These are phyloP conservation scores for Teunomyces lycoperdinae DNA, from an alignment of 805 yeast genomes.

Conservation along the genomic window DNA sequence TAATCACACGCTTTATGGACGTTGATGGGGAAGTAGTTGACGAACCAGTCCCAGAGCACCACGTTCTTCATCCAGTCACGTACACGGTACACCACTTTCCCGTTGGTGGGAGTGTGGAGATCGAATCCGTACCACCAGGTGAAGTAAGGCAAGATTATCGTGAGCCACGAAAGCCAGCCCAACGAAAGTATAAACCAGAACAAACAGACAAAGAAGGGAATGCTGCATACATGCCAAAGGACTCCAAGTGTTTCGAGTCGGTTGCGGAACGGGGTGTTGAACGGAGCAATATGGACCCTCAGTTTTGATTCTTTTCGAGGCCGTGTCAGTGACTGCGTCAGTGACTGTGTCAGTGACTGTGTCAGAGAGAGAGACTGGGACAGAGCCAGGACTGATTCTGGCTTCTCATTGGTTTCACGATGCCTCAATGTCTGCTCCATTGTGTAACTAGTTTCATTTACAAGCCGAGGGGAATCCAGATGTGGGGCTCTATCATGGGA, in stretches of 20 bases:
- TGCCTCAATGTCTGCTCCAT: background rate
- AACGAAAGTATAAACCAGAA: conserved; percentile 47
- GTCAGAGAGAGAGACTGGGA: background rate
- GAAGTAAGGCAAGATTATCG: conserved; percentile 59
- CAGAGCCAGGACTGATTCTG: background rate
- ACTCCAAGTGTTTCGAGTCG: conserved; percentile 67
- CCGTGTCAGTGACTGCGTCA: background rate
- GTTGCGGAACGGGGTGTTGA: conserved; percentile 51
- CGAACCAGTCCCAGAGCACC: conserved; percentile 67
- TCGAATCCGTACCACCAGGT: conserved; percentile 52
- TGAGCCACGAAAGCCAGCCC: conserved; percentile 68
- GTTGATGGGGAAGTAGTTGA: conserved; percentile 74
- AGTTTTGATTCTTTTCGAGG: background rate
- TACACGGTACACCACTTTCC: conserved; percentile 57
- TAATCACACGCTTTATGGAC: conserved; percentile 67
- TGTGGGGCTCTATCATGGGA: background rate
- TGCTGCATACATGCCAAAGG: conserved; percentile 70
- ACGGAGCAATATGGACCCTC: conserved; percentile 48
- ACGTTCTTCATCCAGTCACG: conserved; percentile 56
- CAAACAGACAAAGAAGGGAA: conserved; percentile 54
- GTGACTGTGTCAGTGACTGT: background rate
- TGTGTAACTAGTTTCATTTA: background rate
- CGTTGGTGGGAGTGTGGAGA: conserved; percentile 71
- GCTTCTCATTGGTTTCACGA: background rate
- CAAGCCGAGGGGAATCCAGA: background rate